A percentile compares a stretch with the other conserved stretches of the same genome.
These are phyloP conservation scores for Nakaseomyces delphensis DNA, from an alignment of 1,139 yeast species.

Conservation along the genomic window DNA sequence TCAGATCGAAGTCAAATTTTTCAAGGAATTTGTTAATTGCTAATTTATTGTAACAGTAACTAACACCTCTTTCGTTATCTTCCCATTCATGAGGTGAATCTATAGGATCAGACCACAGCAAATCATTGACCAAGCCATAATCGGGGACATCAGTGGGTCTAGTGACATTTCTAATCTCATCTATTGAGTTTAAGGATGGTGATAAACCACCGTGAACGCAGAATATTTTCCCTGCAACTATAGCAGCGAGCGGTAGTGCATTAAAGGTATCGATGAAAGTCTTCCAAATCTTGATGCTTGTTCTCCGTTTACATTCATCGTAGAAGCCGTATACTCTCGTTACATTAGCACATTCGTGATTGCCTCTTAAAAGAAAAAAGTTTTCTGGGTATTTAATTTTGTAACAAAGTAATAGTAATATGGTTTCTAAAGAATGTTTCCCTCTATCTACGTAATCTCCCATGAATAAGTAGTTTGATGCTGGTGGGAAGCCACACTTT, in stretches of 20 bases:
- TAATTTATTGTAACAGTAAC: conserved; percentile 96
- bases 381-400: conserved; percentile 96
- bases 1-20: conserved; percentile 92
- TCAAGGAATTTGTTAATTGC: conserved; percentile 89
- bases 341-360: conserved; percentile 94
- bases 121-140: conserved; percentile 87
- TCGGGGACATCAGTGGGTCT: conserved; percentile 98
- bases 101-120: conserved; percentile 96
- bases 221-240: conserved; percentile 91
- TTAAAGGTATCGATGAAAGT: conserved; percentile 97
- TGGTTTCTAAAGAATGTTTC: conserved; percentile 89
- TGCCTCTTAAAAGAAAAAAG: conserved; percentile 86
- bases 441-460: conserved; percentile 99
- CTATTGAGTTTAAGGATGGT: conserved; percentile 94
- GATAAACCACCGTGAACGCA: conserved; percentile 98
- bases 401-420: conserved; percentile 83
- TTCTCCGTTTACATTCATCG: conserved; percentile 94
- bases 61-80: conserved; percentile 95
- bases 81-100: conserved; percentile 97
- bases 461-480: conserved; percentile 83
- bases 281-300: conserved; percentile 94
- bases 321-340: conserved; percentile 93
- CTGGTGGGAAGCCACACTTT: conserved; percentile 97
- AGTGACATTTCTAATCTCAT: conserved; percentile 95
- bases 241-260: conserved; percentile 95